Percentiles rank a stretch among this genome's conserved stretches.
These are phyloP conservation scores for Paramecium sonneborni DNA, from an alignment of 73 alveolate species.

Conservation along the genomic window DNA sequence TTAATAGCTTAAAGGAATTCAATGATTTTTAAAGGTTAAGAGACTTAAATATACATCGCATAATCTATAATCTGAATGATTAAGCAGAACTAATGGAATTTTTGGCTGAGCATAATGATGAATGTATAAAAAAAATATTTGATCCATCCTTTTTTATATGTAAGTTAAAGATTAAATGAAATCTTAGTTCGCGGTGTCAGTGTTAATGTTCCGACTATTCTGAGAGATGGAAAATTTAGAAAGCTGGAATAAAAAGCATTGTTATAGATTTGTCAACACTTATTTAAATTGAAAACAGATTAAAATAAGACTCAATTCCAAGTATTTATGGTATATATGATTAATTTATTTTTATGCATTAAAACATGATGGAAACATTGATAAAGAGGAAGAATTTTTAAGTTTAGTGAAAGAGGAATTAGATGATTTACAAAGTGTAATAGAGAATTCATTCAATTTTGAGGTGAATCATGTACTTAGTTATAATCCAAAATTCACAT, in stretches of 20 bases:
- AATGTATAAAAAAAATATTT: not conserved
- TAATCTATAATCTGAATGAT: constrained; percentile 29
- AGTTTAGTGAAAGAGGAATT: not conserved
- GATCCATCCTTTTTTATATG: constrained; percentile 45
- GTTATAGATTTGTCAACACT: constrained; percentile 3
- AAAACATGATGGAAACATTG: constrained; percentile 16
- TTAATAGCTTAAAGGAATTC: not conserved
- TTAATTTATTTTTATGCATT: not conserved
- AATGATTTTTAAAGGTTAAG: not conserved
- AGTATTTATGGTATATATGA: not conserved
- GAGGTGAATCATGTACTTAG: constrained; percentile 27
- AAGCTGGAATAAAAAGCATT: constrained; percentile 20
- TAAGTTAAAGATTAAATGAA: not conserved
- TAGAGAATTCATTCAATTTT: constrained; percentile 53
- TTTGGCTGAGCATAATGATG: constrained; percentile 44
- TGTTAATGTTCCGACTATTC: not conserved
- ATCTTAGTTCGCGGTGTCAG: constrained; percentile 35
- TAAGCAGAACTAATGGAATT: constrained; percentile 15
- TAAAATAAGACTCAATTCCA: not conserved
- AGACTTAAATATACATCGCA: constrained; percentile 27
- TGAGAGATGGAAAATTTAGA: constrained; percentile 19
- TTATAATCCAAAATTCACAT: not conserved
- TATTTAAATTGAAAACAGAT: constrained; percentile 35
- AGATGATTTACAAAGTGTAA: constrained; percentile 42
- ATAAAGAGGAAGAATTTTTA: not conserved